Percentiles rank a stretch among this genome's conserved stretches.
phyloP scores from a whole-genome alignment of 495 filamentous ascomycete genomes.

The Talaromyces stipitatus region DNA sequence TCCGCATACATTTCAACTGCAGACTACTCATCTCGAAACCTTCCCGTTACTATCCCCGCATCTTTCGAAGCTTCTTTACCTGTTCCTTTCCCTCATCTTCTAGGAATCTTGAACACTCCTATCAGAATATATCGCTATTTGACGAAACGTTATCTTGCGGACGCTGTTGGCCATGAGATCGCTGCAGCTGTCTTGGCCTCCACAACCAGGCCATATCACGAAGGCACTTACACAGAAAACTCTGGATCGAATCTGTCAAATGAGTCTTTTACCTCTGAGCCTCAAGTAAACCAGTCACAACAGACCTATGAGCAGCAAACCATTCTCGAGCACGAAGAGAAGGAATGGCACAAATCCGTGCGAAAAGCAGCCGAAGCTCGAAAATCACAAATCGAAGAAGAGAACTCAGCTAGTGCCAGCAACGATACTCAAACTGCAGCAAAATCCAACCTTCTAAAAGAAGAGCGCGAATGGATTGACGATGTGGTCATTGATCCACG shows the following conservation, averaged over 20 bases:
- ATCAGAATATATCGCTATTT: slow-evolving; percentile 83
- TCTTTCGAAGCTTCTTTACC: slow-evolving; percentile 58
- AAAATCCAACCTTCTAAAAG: slow-evolving; percentile 1
- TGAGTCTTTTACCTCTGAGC: slow-evolving; percentile 6
- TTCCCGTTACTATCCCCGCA: slow-evolving; percentile 53
- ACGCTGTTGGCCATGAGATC: slow-evolving; percentile 80
- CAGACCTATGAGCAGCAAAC: slow-evolving; percentile 56
- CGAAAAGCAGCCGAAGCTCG: slow-evolving; percentile 51
- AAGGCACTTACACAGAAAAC: slow-evolving; percentile 10
- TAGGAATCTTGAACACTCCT: slow-evolving; percentile 89
- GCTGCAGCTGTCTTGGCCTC: slow-evolving; percentile 72
- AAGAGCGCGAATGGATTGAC: slow-evolving; percentile 68
- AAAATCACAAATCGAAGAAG: slow-evolving; percentile 11
- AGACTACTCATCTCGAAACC: slow-evolving; percentile 56
- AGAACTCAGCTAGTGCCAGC: slow-evolving; percentile 6
- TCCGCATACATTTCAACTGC: slow-evolving; percentile 59
- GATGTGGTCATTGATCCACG: slow-evolving; percentile 71
- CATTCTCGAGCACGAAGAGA: slow-evolving; percentile 70
- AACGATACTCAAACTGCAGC: slow-evolving; percentile 11
- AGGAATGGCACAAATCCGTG: slow-evolving; percentile 78
- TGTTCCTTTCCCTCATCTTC: slow-evolving; percentile 77
- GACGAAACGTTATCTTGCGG: slow-evolving; percentile 75
- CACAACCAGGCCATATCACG: slow-evolving; percentile 40
- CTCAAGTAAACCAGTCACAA: slow-evolving; percentile 1
- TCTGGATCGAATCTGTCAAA: slow-evolving; percentile 4